These are phyloP conservation scores for Artemisia annua DNA, from an alignment of 129 eudicot species.

Conservation along the genomic window DNA sequence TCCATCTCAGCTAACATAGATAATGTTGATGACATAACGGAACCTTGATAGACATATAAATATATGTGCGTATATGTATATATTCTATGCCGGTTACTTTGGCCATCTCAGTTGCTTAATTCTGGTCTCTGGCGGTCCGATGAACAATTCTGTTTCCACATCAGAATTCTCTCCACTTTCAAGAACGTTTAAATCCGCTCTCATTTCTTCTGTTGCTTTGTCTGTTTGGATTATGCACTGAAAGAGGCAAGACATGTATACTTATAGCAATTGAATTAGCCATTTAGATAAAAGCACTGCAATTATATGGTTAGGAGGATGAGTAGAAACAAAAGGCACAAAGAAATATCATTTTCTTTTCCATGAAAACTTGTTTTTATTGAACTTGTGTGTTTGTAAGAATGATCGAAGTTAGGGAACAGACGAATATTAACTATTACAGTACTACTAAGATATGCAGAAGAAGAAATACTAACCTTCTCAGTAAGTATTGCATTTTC, in stretches of 20 bases:
- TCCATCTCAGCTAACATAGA: not conserved
- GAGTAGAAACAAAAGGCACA: no score
- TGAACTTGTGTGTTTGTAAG: not conserved
- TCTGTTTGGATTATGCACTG: conserved; percentile 39
- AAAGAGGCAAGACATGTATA: not conserved
- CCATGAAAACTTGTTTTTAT: no score
- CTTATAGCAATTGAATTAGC: no score
- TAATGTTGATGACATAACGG: conserved; percentile 17
- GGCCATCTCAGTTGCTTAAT: conserved; percentile 29
- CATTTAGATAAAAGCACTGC: no score
- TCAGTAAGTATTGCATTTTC: conserved; percentile 66
- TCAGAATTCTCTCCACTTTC: conserved; percentile 72
- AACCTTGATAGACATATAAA: conserved; percentile 7
- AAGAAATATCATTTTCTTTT: no score
- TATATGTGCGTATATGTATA: conserved; percentile 12
- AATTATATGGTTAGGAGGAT: no score
- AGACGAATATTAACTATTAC: no score
- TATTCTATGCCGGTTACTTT: conserved; percentile 21
- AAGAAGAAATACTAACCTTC: conserved; percentile 53
- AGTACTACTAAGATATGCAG: not conserved
- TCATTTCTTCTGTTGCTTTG: conserved; percentile 39
- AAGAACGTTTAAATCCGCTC: conserved; percentile 23
- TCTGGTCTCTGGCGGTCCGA: conserved; percentile 72
- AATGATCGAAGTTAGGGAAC: not conserved
- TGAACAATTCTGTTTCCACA: conserved; percentile 89